These are phyloP conservation scores for Austroboletus eburneus DNA, from an alignment of 768 basidiomycete genomes.

Conservation along the genomic window DNA sequence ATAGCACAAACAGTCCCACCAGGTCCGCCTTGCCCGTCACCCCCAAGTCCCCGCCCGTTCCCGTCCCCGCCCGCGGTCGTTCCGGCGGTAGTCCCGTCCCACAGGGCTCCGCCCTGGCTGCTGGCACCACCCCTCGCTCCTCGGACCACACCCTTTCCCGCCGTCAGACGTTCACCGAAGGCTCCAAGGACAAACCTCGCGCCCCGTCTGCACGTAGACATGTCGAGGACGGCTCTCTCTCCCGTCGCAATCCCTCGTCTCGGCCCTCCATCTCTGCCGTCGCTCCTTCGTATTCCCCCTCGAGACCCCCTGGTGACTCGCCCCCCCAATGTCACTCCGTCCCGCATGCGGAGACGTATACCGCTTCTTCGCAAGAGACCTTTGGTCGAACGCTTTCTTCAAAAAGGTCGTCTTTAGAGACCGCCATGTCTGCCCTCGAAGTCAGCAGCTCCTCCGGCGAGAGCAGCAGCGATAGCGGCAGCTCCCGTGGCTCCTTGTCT, in stretches of 20 bases:
- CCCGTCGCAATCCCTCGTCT: conserved; percentile 44
- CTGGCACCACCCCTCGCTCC: conserved; percentile 30
- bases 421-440: conserved; percentile 37
- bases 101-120: conserved; percentile 14
- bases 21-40: conserved; percentile 30
- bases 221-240: conserved; percentile 46
- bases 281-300: conserved; percentile 29
- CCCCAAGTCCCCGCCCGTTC: conserved; percentile 34
- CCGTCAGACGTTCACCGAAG: conserved; percentile 49
- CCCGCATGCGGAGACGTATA: conserved; percentile 22
- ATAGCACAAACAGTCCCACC: conserved; percentile 34
- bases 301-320: conserved; percentile 20
- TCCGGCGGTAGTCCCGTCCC: conserved; percentile 48
- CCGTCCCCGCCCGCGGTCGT: conserved; percentile 45
- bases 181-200: conserved; percentile 50
- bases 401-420: conserved; percentile 34
- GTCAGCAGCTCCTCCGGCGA: conserved; percentile 45
- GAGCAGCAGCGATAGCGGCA: conserved; percentile 55
- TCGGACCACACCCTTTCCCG: conserved; percentile 37
- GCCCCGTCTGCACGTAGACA: conserved; percentile 61
- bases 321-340: conserved; percentile 13
- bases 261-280: conserved; percentile 45
- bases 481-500: conserved; percentile 51
- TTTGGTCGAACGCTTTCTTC: conserved; percentile 33
- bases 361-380: conserved; percentile 27